Conservation (phyloP, 306 rosid genomes). For the Glycine latifolia region DNA sequence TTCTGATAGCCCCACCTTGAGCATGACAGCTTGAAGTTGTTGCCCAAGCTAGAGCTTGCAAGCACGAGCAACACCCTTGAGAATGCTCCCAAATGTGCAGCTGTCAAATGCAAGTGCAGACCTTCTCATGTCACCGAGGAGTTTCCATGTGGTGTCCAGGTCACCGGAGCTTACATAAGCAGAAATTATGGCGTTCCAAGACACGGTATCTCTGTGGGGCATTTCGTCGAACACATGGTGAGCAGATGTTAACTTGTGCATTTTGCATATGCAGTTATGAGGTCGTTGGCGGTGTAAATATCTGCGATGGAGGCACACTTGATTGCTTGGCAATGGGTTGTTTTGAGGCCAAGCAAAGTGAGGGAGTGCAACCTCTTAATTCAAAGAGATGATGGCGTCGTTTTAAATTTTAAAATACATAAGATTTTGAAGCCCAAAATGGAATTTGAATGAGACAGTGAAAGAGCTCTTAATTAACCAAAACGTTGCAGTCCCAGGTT, state of each 20-base stretch:
- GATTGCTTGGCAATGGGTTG: constrained; percentile 63
- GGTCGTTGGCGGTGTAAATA: constrained; percentile 68
- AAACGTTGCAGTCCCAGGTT: no score
- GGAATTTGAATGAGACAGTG: no score
- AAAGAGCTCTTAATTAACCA: no score
- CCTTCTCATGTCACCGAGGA: constrained; percentile 62
- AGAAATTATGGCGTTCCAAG: constrained; percentile 83
- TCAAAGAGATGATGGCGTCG: not conserved
- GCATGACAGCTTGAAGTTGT: constrained; percentile 67
- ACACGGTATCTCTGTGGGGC: constrained; percentile 68
- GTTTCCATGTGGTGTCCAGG: constrained; percentile 52
- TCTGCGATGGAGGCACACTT: constrained; percentile 63
- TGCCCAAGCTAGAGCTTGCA: constrained; percentile 53
- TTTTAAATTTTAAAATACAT: no score
- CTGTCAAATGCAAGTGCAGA: constrained; percentile 57
- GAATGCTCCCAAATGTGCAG: constrained; percentile 78
- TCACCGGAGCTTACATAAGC: constrained; percentile 56
- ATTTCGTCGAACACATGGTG: constrained; percentile 68
- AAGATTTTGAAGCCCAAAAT: not conserved
- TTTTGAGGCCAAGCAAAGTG: constrained; percentile 50
- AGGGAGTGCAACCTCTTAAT: constrained; percentile 62
- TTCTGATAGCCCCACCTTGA: constrained; percentile 61
- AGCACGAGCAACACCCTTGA: constrained; percentile 67
- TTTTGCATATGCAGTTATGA: constrained; percentile 56
- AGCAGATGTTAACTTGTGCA: constrained; percentile 52